Evolutionary conservation across 2,329 filamentous ascomycete genomes (phyloP).

Genomic region (Cryphonectria naterciae): DNA sequence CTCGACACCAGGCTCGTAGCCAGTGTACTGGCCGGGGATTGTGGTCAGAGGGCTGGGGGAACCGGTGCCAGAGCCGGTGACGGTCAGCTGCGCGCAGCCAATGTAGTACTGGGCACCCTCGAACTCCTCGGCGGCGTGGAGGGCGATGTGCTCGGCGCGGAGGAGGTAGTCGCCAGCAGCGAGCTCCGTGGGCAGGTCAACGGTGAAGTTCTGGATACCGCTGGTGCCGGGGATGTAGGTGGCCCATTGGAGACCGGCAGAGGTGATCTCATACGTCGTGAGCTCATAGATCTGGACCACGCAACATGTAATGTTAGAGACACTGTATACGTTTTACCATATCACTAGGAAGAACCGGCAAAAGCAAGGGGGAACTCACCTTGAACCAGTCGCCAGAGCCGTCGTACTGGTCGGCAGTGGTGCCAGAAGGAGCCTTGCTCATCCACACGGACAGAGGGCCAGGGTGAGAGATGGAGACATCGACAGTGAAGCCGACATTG

Average conservation of each 20-base stretch:
- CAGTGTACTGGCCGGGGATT: constrained; percentile 41
- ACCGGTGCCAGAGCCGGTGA: constrained; percentile 39
- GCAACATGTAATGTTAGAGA: not conserved
- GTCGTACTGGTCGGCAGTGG: constrained; percentile 37
- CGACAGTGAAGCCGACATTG: constrained; percentile 46
- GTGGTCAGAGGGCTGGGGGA: constrained; percentile 37
- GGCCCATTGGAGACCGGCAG: constrained; percentile 40
- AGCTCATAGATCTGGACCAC: constrained; percentile 36
- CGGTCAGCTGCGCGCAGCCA: constrained; percentile 42
- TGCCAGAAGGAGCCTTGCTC: constrained; percentile 39
- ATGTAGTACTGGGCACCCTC: constrained; percentile 45
- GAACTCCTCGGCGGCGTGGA: constrained; percentile 41
- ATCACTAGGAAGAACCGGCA: not conserved
- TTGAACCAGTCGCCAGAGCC: constrained; percentile 44
- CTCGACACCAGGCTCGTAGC: constrained; percentile 40
- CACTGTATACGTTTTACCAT: too few relatives aligned
- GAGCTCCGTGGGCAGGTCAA: constrained; percentile 37
- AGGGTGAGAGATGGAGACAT: constrained; percentile 41
- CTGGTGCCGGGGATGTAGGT: constrained; percentile 27
- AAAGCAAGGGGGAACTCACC: constrained; percentile 9
- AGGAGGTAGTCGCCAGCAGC: constrained; percentile 46
- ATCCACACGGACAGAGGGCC: constrained; percentile 46
- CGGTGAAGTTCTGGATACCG: constrained; percentile 39
- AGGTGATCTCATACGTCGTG: constrained; percentile 37
- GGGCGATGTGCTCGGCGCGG: constrained; percentile 46